A percentile compares a stretch with the other conserved stretches of the same genome.
Conservation (phyloP, 2,329 filamentous ascomycete species). For the Rutstroemia sp. region DNA sequence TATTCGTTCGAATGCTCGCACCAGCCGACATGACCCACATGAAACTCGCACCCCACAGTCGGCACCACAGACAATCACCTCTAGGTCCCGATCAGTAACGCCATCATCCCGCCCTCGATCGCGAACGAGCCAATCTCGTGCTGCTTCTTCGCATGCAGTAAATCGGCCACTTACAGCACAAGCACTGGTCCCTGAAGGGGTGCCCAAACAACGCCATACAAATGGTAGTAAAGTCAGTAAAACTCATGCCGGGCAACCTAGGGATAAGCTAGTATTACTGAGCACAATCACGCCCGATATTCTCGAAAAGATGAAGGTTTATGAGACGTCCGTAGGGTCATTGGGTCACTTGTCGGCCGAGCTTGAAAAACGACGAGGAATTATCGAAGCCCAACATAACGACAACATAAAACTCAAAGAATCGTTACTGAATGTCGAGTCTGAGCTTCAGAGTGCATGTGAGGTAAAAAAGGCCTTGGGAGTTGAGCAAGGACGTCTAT, state of each 20-base stretch:
- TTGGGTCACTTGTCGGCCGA: too few relatives aligned
- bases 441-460: conserved; percentile 5
- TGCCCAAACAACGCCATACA: not conserved
- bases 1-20: not conserved
- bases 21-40: too few relatives aligned
- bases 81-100: not conserved
- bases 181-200: not conserved
- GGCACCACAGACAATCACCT: not conserved
- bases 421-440: conserved; percentile 7
- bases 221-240: too few relatives aligned
- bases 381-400: conserved; percentile 5
- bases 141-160: not conserved
- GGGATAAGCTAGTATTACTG: not conserved
- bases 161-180: not conserved
- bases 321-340: too few relatives aligned
- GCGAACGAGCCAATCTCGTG: not conserved
- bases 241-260: too few relatives aligned
- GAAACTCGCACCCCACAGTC: not conserved
- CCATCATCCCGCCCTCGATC: not conserved
- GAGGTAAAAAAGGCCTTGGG: conserved; percentile 9
- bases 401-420: conserved; percentile 7
- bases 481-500: conserved; percentile 15
- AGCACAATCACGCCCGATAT: too few relatives aligned
- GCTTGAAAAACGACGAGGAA: too few relatives aligned
- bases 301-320: too few relatives aligned